Percentiles rank a stretch among this genome's conserved stretches.
These are phyloP conservation scores for Sporothrix globosa DNA, from an alignment of 2,329 filamentous ascomycete genomes.

Conservation along the genomic window DNA sequence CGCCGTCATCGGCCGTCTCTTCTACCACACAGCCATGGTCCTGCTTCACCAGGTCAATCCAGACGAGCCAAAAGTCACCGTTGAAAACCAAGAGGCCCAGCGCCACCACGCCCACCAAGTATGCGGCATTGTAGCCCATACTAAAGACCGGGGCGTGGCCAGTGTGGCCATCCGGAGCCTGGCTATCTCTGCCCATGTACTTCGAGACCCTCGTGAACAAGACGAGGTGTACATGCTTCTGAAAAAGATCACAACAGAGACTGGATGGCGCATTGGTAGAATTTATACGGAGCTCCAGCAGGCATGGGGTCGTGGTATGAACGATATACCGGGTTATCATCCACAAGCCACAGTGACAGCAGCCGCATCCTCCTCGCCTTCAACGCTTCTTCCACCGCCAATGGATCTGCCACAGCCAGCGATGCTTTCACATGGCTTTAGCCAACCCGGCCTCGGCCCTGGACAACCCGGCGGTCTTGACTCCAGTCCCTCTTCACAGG, in stretches of 20 bases:
- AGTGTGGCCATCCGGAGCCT: conserved; percentile 79
- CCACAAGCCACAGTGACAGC: not conserved
- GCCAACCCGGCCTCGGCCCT: not conserved
- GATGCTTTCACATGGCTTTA: not conserved
- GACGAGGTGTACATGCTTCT: conserved; percentile 79
- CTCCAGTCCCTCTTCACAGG: not conserved
- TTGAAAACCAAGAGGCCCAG: conserved; percentile 71
- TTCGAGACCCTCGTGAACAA: conserved; percentile 72
- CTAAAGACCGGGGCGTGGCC: conserved; percentile 77
- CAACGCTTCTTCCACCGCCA: not conserved
- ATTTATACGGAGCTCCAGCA: conserved; percentile 73
- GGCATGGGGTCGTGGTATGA: conserved; percentile 74
- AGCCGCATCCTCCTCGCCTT: not conserved
- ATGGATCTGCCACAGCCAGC: not conserved
- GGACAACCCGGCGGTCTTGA: not conserved
- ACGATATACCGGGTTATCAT: not conserved
- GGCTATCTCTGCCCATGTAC: conserved; percentile 73
- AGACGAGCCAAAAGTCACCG: conserved; percentile 59
- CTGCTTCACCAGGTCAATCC: conserved; percentile 81
- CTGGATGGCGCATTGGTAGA: conserved; percentile 75
- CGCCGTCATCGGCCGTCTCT: conserved; percentile 78
- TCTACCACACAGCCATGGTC: conserved; percentile 86
- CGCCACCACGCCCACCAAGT: conserved; percentile 79
- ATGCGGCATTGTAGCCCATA: conserved; percentile 86
- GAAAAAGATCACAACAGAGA: conserved; percentile 72